These are phyloP conservation scores for Bipolaris cookei DNA, from an alignment of 2,329 filamentous ascomycete species.

Conservation along the genomic window DNA sequence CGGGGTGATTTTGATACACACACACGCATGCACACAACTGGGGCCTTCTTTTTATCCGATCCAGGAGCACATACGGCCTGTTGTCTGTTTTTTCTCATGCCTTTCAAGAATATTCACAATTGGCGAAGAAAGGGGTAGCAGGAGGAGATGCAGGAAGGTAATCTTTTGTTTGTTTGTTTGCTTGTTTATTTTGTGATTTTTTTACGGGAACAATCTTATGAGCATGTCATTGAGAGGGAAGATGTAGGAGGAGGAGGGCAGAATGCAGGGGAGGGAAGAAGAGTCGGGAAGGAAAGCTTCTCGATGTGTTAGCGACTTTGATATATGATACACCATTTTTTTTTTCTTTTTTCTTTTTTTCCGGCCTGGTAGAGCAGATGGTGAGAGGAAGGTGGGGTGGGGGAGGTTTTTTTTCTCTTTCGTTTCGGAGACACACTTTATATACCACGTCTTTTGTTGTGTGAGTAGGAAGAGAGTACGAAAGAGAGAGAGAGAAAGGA, in stretches of 20 bases:
- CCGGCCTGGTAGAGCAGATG: too few species aligned
- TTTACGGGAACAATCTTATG: not conserved
- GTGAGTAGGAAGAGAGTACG: not conserved
- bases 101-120: not conserved
- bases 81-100: not conserved
- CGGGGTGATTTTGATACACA: not conserved
- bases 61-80: not conserved
- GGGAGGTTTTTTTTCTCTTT: not conserved
- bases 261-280: too few species aligned
- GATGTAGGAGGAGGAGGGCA: not conserved
- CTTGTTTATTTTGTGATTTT: too few species aligned
- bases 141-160: not conserved
- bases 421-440: not conserved
- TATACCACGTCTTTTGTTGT: not conserved
- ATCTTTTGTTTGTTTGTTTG: not conserved
- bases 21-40: conserved; percentile 1
- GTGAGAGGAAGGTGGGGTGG: not conserved
- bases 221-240: not conserved
- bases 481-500: not conserved
- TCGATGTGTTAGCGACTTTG: not conserved
- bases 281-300: not conserved
- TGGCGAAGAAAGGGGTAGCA: not conserved
- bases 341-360: too few species aligned
- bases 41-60: not conserved
- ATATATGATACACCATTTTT: not conserved